Conservation (phyloP, 2,329 filamentous ascomycete species). For the Tolypocladium ovalisporum region DNA sequence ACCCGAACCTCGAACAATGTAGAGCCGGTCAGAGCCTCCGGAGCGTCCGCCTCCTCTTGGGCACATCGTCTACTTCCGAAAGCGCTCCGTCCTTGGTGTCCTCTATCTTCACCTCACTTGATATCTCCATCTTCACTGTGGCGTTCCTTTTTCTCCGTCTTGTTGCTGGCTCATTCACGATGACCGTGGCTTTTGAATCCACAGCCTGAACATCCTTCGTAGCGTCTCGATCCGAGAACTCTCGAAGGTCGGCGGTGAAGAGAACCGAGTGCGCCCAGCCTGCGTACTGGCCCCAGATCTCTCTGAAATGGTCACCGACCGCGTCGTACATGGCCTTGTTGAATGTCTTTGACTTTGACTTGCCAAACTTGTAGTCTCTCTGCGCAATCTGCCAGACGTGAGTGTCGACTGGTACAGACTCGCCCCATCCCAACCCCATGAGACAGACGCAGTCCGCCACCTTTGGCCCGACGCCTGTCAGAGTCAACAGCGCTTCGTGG, state of each 20-base stretch:
- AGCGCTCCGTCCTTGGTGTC: constrained; percentile 9
- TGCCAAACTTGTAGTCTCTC: constrained; percentile 88
- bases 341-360: constrained; percentile 71
- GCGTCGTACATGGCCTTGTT: constrained; percentile 84
- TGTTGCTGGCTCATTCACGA: constrained; percentile 12
- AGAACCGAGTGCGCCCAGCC: constrained; percentile 97
- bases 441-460: constrained; percentile 94
- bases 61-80: constrained; percentile 11
- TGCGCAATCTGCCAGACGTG: constrained; percentile 99
- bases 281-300: constrained; percentile 83
- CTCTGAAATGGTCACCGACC: constrained; percentile 80
- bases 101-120: constrained; percentile 10
- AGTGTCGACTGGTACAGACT: constrained; percentile 91
- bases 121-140: constrained; percentile 6
- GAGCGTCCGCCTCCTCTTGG: constrained; percentile 18
- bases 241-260: constrained; percentile 83
- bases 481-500: constrained; percentile 64
- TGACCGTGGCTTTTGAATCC: neutral
- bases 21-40: neutral
- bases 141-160: constrained; percentile 17
- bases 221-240: constrained; percentile 59
- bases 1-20: neutral
- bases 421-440: constrained; percentile 93
- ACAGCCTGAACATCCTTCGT: constrained; percentile 4
- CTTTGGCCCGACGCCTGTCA: constrained; percentile 90